Percentiles rank a stretch among this genome's conserved stretches.
phyloP scores from a whole-genome alignment of 805 yeast species.

The Yarrowia hollandica region DNA sequence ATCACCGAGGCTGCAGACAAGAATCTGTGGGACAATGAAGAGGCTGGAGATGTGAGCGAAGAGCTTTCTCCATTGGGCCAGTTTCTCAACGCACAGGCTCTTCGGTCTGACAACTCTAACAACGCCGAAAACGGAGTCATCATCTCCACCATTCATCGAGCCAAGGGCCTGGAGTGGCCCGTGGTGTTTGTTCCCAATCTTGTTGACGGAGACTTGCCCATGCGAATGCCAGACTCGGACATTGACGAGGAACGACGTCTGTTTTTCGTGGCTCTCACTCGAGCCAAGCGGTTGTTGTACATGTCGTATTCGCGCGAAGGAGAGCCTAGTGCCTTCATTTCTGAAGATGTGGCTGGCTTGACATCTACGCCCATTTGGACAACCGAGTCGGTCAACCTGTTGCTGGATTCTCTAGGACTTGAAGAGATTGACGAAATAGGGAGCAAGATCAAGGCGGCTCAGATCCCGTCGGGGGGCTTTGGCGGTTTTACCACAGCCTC shows the following conservation, averaged over 20 bases:
- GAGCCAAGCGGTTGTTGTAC: slow-evolving; percentile 66
- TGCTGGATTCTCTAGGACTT: not conserved
- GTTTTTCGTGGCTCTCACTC: slow-evolving; percentile 83
- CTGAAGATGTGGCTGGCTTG: not conserved
- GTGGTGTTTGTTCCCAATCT: slow-evolving; percentile 56
- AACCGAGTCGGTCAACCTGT: not conserved
- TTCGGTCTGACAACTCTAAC: slow-evolving; percentile 31
- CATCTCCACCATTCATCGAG: slow-evolving; percentile 83
- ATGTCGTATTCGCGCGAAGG: slow-evolving; percentile 37
- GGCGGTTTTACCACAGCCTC: slow-evolving; percentile 4
- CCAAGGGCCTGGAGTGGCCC: slow-evolving; percentile 96
- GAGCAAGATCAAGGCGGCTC: not conserved
- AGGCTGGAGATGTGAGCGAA: not conserved
- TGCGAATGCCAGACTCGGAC: slow-evolving; percentile 38
- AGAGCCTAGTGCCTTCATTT: not conserved
- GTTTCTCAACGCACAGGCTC: slow-evolving; percentile 33
- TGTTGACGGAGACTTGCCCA: slow-evolving; percentile 32
- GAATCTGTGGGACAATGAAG: slow-evolving; percentile 14
- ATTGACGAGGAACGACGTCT: slow-evolving; percentile 64
- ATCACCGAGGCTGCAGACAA: not conserved
- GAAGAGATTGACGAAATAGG: slow-evolving; percentile 12
- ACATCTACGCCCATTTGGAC: not conserved
- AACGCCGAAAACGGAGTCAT: slow-evolving; percentile 41
- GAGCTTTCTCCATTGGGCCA: slow-evolving; percentile 28
- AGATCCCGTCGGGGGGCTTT: not conserved